These are phyloP conservation scores for Metschnikowia gelsemii DNA, from an alignment of 805 yeast genomes.

Conservation along the genomic window DNA sequence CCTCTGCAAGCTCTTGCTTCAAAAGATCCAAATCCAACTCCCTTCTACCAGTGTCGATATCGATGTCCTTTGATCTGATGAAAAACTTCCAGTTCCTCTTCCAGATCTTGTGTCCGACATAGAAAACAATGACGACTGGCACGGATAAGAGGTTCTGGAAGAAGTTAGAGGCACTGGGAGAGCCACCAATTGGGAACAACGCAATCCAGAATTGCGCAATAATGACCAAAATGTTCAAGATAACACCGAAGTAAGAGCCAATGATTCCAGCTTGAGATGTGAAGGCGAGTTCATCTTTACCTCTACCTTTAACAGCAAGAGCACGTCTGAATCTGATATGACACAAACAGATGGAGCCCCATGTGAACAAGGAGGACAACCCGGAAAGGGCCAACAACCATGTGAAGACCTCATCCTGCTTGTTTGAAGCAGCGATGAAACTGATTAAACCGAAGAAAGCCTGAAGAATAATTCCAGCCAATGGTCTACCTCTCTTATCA, in stretches of 20 bases:
- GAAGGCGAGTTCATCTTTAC: slow-evolving; percentile 49
- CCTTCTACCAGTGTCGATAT: slow-evolving; percentile 40
- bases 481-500: slow-evolving; percentile 43
- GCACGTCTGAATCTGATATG: slow-evolving; percentile 31
- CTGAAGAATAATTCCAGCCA: slow-evolving; percentile 36
- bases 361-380: slow-evolving; percentile 29
- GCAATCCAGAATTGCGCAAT: slow-evolving; percentile 69
- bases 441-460: slow-evolving; percentile 56
- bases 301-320: slow-evolving; percentile 24
- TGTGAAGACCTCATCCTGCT: slow-evolving; percentile 24
- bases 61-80: slow-evolving; percentile 34
- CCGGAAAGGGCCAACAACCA: slow-evolving; percentile 31
- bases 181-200: slow-evolving; percentile 53
- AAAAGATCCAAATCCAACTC: slow-evolving; percentile 39
- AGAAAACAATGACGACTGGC: slow-evolving; percentile 59
- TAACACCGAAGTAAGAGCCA: slow-evolving; percentile 54
- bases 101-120: slow-evolving; percentile 58
- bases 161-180: slow-evolving; percentile 36
- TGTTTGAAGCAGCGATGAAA: slow-evolving; percentile 49
- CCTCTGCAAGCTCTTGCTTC: slow-evolving; percentile 52
- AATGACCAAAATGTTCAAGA: slow-evolving; percentile 49
- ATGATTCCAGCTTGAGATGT: slow-evolving; percentile 49
- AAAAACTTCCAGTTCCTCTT: slow-evolving; percentile 33
- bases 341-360: slow-evolving; percentile 28
- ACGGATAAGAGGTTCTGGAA: slow-evolving; percentile 65